Percentiles rank a stretch among this genome's conserved stretches.
Conservation (phyloP, 768 basidiomycete genomes). For the Boletellus ananiceps region DNA sequence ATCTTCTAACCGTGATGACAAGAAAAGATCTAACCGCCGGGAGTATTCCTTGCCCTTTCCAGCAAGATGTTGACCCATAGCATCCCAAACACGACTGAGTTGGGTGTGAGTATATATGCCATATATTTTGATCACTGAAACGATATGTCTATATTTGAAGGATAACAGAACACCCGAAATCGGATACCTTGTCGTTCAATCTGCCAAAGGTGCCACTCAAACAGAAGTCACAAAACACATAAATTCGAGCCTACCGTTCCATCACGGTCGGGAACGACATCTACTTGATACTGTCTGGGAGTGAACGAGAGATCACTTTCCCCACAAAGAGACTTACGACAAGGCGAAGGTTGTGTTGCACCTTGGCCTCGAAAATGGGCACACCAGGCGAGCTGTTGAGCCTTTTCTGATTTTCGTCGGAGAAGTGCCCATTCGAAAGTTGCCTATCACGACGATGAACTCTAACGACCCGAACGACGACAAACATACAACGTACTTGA, state of each 20-base stretch:
- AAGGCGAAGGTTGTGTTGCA: conserved; percentile 49
- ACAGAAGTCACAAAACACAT: neutral
- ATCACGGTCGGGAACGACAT: conserved; percentile 40
- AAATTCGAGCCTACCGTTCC: conserved; percentile 21
- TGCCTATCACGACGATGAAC: conserved; percentile 39
- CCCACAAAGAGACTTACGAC: conserved; percentile 35
- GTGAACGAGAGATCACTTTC: neutral
- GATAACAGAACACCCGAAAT: neutral
- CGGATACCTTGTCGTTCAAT: conserved; percentile 37
- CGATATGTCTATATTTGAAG: neutral
- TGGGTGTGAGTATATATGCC: conserved; percentile 50
- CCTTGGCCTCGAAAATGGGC: conserved; percentile 66
- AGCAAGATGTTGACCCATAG: conserved; percentile 39
- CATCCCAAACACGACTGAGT: conserved; percentile 46
- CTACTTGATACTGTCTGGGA: conserved; percentile 42
- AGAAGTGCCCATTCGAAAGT: conserved; percentile 66
- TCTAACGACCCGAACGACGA: neutral
- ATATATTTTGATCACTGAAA: conserved; percentile 44
- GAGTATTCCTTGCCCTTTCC: conserved; percentile 51
- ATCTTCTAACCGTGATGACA: neutral
- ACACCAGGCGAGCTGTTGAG: conserved; percentile 45
- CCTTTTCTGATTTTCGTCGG: conserved; percentile 61
- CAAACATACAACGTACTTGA: conserved; percentile 41
- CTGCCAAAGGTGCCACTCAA: conserved; percentile 22
- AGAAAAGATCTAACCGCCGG: conserved; percentile 35